phyloP scores from a whole-genome alignment of 768 basidiomycete species.

The Pisolithus orientalis region DNA sequence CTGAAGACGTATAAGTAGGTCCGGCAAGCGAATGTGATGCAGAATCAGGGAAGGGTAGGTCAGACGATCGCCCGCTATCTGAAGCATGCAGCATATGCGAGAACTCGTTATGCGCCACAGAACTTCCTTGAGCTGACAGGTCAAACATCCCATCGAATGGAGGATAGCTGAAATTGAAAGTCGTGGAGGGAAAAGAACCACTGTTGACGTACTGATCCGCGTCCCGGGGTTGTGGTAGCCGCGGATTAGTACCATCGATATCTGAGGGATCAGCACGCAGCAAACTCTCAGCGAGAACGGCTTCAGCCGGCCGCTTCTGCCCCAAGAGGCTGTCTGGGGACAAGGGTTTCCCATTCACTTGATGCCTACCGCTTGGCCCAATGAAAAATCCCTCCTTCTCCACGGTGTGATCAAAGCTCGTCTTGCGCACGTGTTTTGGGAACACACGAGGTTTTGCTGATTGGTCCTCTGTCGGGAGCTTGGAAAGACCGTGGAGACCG shows the following conservation, averaged over 20 bases:
- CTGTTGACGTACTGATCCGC: constrained; percentile 35
- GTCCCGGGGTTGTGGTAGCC: constrained; percentile 25
- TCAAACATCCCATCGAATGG: constrained; percentile 63
- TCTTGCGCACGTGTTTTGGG: constrained; percentile 86
- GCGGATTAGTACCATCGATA: constrained; percentile 32
- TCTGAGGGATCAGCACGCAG: constrained; percentile 72
- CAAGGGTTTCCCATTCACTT: constrained; percentile 72
- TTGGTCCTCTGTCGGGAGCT: constrained; percentile 25
- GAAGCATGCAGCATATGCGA: constrained; percentile 26
- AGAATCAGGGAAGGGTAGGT: constrained; percentile 27
- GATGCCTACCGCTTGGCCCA: constrained; percentile 63
- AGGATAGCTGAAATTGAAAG: constrained; percentile 71
- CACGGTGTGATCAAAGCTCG: constrained; percentile 92
- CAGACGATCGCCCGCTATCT: constrained; percentile 23
- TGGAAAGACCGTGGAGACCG: constrained; percentile 56
- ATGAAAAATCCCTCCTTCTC: constrained; percentile 55
- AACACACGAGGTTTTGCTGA: constrained; percentile 47
- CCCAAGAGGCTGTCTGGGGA: constrained; percentile 59
- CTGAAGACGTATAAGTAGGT: constrained; percentile 31
- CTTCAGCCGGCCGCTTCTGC: constrained; percentile 75
- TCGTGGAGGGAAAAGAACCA: constrained; percentile 57
- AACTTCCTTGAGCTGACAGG: constrained; percentile 29
- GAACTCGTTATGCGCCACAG: constrained; percentile 32
- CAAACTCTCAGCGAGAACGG: constrained; percentile 75
- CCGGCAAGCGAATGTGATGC: constrained; percentile 24